Evolutionary conservation across 1,284 basidiomycete genomes (phyloP), one percentile per base, ranked within the genome.

Genomic region (Cutaneotrichosporon dermatis): DNA sequence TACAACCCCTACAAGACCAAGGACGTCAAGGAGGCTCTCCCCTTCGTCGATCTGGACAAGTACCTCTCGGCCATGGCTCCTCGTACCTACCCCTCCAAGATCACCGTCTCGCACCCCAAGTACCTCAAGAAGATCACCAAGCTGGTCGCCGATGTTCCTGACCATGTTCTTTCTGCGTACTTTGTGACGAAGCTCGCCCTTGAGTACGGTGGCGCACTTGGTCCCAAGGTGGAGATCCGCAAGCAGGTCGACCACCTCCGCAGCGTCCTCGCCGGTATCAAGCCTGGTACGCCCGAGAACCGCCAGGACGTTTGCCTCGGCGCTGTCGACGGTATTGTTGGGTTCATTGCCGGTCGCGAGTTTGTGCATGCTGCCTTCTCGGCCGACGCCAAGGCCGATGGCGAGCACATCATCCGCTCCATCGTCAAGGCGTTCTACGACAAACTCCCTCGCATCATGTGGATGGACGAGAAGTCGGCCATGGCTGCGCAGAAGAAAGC

Each of bases 391-490:
- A 89, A 85, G 75, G 82, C 83, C 69, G 88, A 89, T 69, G 91
- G 87, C 12, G 89, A 89, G 55, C 84, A 85, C 63, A 85, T 98
- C 62, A 96, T 99, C 72, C 84, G 82, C 55, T 83, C 88, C 57
- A 90, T 97, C 66, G 86, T 98, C 59, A 76, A 83, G 15, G 83
- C 92, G 0, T 99, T 98, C 83, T 87, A 92, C 75, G 79, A 80
- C 33, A 91, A 91, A 12, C 80, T 98, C 10, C 79, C 83, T 11
- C 78, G 85, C 57, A 83, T 98, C 55, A 82, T 87, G 49, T 99
- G 95, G 95, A 92, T 99, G 87, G 95, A 99, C 75, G 77, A 86
- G 50, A 79, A 87, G 69, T 93, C 92, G 7, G 87, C 90, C 15
- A 80, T 82, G 42, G 89, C 87, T 56, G 95, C 95, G 2, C 85